These are phyloP conservation scores for Claviceps sorghi DNA, from an alignment of 2,329 filamentous ascomycete genomes.

Conservation along the genomic window DNA sequence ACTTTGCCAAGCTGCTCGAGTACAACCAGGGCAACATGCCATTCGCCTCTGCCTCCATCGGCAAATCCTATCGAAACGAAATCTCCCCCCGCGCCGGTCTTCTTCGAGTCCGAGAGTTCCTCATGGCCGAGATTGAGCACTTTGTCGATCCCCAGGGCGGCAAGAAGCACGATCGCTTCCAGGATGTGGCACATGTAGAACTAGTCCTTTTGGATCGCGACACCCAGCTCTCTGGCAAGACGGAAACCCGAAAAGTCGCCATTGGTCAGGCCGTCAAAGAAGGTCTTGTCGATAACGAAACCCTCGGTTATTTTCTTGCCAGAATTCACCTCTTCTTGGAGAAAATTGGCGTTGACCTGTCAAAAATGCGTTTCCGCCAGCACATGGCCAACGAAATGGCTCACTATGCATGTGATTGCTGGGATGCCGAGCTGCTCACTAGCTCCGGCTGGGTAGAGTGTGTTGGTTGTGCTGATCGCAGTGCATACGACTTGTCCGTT, in stretches of 20 bases:
- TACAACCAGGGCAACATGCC: conserved; percentile 94
- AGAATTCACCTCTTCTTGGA: conserved; percentile 83
- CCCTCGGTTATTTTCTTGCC: conserved; percentile 90
- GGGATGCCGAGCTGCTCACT: conserved; percentile 88
- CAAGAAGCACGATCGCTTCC: conserved; percentile 86
- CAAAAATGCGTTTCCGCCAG: conserved; percentile 89
- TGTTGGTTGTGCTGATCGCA: conserved; percentile 90
- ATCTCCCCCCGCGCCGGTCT: conserved; percentile 88
- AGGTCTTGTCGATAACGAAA: conserved; percentile 88
- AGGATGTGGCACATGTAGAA: conserved; percentile 70
- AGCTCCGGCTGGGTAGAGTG: conserved; percentile 97
- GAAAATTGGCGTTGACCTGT: conserved; percentile 73
- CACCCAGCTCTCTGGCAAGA: conserved; percentile 77
- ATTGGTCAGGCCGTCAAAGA: conserved; percentile 77
- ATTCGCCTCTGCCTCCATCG: conserved; percentile 92
- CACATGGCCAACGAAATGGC: conserved; percentile 73
- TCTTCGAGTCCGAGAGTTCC: conserved; percentile 85
- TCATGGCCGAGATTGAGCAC: conserved; percentile 99
- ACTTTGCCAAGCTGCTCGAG: conserved; percentile 90
- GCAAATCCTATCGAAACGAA: conserved; percentile 96
- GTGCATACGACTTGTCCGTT: conserved; percentile 84
- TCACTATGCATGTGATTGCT: conserved; percentile 93
- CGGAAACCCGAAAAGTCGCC: conserved; percentile 53
- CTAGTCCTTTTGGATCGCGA: conserved; percentile 72
- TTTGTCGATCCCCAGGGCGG: conserved; percentile 88